Base-by-base conservation (phyloP, 352 stramenopile genomes). In the Phytophthora fragariae region DNA sequence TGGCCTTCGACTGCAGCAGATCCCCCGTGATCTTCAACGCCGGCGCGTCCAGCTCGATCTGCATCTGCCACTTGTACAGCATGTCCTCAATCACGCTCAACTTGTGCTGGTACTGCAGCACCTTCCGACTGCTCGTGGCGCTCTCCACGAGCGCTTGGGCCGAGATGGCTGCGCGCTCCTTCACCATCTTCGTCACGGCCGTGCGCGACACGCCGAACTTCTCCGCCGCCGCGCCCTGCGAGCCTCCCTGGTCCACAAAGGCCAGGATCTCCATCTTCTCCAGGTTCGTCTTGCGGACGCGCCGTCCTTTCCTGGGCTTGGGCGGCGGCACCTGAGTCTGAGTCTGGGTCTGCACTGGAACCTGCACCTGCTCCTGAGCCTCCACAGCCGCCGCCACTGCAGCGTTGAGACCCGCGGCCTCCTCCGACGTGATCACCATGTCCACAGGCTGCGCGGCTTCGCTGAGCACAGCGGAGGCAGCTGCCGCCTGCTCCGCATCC, bases 171-270 rank as follows among this genome's bases (percentile, higher is more conserved):
- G 86, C 82, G 9, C 88, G 83, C 66, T 96, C 89, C 67, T 96
- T 96, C 21, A 96, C 85, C 85, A 96, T 94, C 65, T 94, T 96
- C 5, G 89, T 96, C 65, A 96, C 89, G 0, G 89, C 89, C 1
- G 89, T 93, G 19, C 89, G 82, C 0, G 89, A 96, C 31, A 96
- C 86, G 15, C 88, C 88, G 44, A 94, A 96, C 60, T 92, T 92
- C 61, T 93, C 88, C 0, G 89, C 86, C 6, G 89, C 87, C 1
- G 87, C 83, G 35, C 87, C 85, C 55, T 96, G 89, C 0, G 89
- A 94, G 9, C 87, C 88, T 50, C 88, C 88, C 31, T 92, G 78
- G 53, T 96, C 89, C 10, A 96, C 89, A 67, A 90, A 96, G 5
- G 81, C 77, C 50, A 96, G 46, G 61, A 96, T 96, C 47, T 92